A percentile compares a stretch with the other conserved stretches of the same genome.
Conservation (phyloP, 2,329 filamentous ascomycete species). For the Exophiala viscosa region DNA sequence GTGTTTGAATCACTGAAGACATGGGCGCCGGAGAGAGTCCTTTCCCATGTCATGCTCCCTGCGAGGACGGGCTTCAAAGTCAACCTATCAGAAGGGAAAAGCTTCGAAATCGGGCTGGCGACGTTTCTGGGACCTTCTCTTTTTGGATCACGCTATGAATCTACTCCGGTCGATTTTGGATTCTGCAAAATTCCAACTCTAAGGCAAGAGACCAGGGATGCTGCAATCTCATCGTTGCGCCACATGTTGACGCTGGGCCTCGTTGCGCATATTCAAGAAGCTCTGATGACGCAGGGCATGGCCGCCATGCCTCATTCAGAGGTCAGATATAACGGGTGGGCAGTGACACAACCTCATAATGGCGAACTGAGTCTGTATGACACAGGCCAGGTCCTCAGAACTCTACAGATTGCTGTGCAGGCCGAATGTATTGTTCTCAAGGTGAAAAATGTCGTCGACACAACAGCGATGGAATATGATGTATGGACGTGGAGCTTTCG, state of each 20-base stretch:
- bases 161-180: slow-evolving; percentile 19
- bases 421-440: slow-evolving; percentile 3
- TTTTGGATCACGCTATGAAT: slow-evolving; percentile 24
- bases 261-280: slow-evolving; percentile 7
- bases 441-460: background rate
- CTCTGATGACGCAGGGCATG: background rate
- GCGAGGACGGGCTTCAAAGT: slow-evolving; percentile 19
- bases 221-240: slow-evolving; percentile 6
- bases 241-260: slow-evolving; percentile 14
- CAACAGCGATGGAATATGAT: background rate
- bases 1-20: slow-evolving; percentile 8
- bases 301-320: background rate
- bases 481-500: slow-evolving; percentile 17
- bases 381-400: slow-evolving; percentile 11
- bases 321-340: background rate
- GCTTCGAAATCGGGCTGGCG: slow-evolving; percentile 16
- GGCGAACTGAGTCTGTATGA: slow-evolving; percentile 17
- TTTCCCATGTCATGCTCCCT: slow-evolving; percentile 14
- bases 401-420: slow-evolving; percentile 15
- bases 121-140: slow-evolving; percentile 24
- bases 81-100: slow-evolving; percentile 12
- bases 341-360: slow-evolving; percentile 15
- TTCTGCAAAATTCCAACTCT: slow-evolving; percentile 9
- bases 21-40: slow-evolving; percentile 5
- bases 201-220: slow-evolving; percentile 16